Evolutionary conservation across 1,284 basidiomycete species (phyloP).

Genomic region (Psilocybe mexicana): DNA sequence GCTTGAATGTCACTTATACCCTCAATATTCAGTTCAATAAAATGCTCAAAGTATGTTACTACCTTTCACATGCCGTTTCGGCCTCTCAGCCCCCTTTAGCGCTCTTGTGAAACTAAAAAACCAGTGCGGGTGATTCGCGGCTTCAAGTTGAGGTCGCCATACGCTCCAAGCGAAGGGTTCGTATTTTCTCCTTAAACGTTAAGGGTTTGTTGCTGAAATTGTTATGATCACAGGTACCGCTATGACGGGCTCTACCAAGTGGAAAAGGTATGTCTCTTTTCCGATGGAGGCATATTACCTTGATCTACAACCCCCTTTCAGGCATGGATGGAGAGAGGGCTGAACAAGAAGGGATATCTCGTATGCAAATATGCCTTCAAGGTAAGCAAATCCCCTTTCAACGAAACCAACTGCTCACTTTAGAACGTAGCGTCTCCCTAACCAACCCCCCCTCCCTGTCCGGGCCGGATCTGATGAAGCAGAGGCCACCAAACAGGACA

Average conservation of each 20-base stretch:
- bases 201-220: not conserved
- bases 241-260: constrained; percentile 84
- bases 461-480: constrained; percentile 18
- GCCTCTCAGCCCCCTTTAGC: constrained; percentile 36
- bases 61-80: not conserved
- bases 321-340: constrained; percentile 71
- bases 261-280: constrained; percentile 52
- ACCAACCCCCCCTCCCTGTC: constrained; percentile 57
- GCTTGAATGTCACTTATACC: not conserved
- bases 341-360: constrained; percentile 61
- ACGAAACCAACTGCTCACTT: not conserved
- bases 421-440: constrained; percentile 52
- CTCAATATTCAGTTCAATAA: constrained; percentile 50
- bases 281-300: not conserved
- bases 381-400: constrained; percentile 39
- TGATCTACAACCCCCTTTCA: constrained; percentile 24
- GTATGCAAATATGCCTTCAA: constrained; percentile 83
- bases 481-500: not conserved
- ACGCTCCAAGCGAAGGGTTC: constrained; percentile 73
- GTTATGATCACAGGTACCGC: constrained; percentile 55
- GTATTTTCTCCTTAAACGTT: constrained; percentile 13
- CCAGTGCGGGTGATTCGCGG: constrained; percentile 84
- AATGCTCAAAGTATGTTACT: constrained; percentile 53
- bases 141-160: constrained; percentile 69
- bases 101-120: constrained; percentile 68